phyloP scores from a whole-genome alignment of 2,329 filamentous ascomycete genomes.

The Trichothecium roseum region DNA sequence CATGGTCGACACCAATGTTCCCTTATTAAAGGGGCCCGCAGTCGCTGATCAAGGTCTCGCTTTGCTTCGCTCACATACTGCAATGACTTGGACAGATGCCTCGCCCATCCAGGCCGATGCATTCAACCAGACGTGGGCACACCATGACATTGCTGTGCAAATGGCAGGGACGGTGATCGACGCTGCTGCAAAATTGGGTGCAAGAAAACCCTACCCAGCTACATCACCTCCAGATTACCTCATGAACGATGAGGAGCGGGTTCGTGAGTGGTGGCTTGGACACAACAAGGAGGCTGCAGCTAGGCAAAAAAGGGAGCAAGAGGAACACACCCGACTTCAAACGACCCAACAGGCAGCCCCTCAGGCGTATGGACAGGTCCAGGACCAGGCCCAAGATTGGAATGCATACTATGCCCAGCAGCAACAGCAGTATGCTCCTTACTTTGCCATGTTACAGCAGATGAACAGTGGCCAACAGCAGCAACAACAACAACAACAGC shows the following conservation, averaged over 20 bases:
- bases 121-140: constrained; percentile 22
- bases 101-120: constrained; percentile 24
- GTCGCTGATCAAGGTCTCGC: constrained; percentile 30
- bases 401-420: constrained; percentile 15
- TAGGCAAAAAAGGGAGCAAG: constrained; percentile 27
- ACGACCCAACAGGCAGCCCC: constrained; percentile 17
- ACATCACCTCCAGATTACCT: constrained; percentile 43
- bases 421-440: constrained; percentile 28
- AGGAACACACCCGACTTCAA: constrained; percentile 22
- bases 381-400: constrained; percentile 15
- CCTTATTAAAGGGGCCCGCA: constrained; percentile 19
- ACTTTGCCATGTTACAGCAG: constrained; percentile 31
- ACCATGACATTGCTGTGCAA: constrained; percentile 31
- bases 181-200: constrained; percentile 27
- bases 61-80: constrained; percentile 32
- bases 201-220: constrained; percentile 36
- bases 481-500: constrained; percentile 6
- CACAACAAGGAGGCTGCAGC: constrained; percentile 28
- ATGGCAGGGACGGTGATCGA: constrained; percentile 32
- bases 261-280: constrained; percentile 43
- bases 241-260: constrained; percentile 30
- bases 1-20: constrained; percentile 11
- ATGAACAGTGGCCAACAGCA: constrained; percentile 21
- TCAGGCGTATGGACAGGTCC: constrained; percentile 7
- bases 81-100: constrained; percentile 31